Base-by-base conservation (phyloP, 2,329 filamentous ascomycete species). In the Emergomyces orientalis region DNA sequence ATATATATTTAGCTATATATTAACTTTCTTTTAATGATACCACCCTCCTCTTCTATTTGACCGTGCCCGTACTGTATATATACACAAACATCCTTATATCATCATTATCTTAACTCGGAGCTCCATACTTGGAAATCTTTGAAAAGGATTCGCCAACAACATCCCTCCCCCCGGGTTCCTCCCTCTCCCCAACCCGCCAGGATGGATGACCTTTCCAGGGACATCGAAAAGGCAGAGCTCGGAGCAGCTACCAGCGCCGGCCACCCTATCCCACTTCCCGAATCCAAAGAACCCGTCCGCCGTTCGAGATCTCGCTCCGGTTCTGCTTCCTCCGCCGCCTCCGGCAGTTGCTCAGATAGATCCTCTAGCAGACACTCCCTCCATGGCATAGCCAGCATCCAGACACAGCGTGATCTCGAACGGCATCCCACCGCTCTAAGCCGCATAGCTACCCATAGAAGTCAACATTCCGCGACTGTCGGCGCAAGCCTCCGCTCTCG, bases 391-490 rank as follows among this genome's bases (percentile, higher is more conserved):
- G 71, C 71, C 25, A 69, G 70, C 52, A 70, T 72, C 11, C 71
- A 73, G 58, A 76, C 75, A 3, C 67, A 66, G 22, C 67, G 62
- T 45, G 72, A 72, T 47, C 66, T 77, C 37, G 76, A 76, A 65
- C 69, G 72, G 54, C 72, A 77, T 67, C 71, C 71, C 6, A 76
- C 75, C 37, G 72, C 73, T 13, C 65, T 77, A 37, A 76, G 74
- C 67, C 74, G 75, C 39, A 77, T 77, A 51, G 74, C 73, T 57
- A 77, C 75, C 11, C 74, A 76, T 37, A 66, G 73, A 47, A 75
- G 72, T 49, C 77, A 79, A 65, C 76, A 79, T 54, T 73, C 69
- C 63, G 74, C 71, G 22, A 79, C 77, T 22, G 76, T 79, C 37
- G 77, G 76, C 45, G 74, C 73, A 0, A 66, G 65, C 49, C 59